Evolutionary conservation across 352 stramenopile species (phyloP), one percentile per base, ranked within the genome.

Genomic region (Aphanomyces stellatus): DNA sequence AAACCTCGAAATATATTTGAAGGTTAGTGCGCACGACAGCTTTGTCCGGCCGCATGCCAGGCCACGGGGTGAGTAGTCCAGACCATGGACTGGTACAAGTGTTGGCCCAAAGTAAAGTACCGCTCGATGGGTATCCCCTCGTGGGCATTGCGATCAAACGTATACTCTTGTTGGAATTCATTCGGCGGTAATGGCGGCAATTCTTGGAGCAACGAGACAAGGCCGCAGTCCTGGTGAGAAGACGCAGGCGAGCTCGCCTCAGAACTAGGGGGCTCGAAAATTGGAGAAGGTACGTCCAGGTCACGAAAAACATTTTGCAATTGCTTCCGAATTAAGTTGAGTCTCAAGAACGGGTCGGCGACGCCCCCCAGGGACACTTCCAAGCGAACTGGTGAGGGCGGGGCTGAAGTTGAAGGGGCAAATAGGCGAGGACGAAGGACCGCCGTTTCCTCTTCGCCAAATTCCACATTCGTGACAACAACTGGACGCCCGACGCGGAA

Each of bases 101-200:
- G 41, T 37, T 67, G 60, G n/a, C 60, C 60, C 31, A 67, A 34
- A 4, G 48, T 19, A n/a, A 51, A 37, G 40, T 59, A 67, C 11
- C 60, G 48, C 22, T 19, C 25, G 6, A 31, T 60, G 13, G 60
- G 41, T 30, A 67, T 57, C 11, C 33, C 30, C 4, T 37, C 49
- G 30, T 34, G 8, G 49, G 10, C 24, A 4, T 27, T 17, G 22
- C 60, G 40, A 6, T 67, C 49, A 60, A 67, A 67, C 24, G 31
- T 22, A 28, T 67, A 67, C 27, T 30, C 22, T 57, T 67, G 60
- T 13, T 33, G 60, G 13, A 67, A 6, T 22, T 67, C 60, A 24
- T 46, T 51, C 10, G 24, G 3, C 4, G 60, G 41, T 30, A 67
- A 35, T 22, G 31, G 10, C 0, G n/a, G 25, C 22, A 22, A 5